These are phyloP conservation scores for Lagenaria siceraria DNA, from an alignment of 306 rosid genomes.

Conservation along the genomic window DNA sequence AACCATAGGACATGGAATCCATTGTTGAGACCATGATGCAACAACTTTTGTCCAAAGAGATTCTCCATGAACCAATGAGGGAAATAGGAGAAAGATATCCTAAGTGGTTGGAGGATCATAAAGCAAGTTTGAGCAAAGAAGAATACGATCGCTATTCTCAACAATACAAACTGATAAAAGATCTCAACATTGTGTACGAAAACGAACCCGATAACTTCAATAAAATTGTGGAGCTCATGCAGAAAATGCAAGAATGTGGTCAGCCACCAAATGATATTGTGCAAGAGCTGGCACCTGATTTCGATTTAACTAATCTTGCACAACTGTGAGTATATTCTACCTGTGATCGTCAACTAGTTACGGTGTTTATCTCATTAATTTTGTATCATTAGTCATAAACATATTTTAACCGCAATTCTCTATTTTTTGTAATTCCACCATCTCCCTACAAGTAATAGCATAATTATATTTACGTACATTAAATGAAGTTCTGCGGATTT, in stretches of 20 bases:
- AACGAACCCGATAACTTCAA: slow-evolving; percentile 56
- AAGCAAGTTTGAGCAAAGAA: slow-evolving; percentile 64
- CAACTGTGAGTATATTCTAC: slow-evolving; percentile 55
- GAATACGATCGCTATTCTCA: slow-evolving; percentile 51
- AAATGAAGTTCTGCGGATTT: neutral
- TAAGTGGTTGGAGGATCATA: slow-evolving; percentile 83
- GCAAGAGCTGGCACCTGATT: slow-evolving; percentile 76
- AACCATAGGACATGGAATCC: slow-evolving; percentile 68
- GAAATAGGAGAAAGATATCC: slow-evolving; percentile 97
- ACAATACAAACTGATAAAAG: slow-evolving; percentile 51
- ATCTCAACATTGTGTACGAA: slow-evolving; percentile 70
- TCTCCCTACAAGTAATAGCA: neutral
- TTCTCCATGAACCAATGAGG: slow-evolving; percentile 94
- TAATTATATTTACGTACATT: neutral
- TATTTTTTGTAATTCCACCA: neutral
- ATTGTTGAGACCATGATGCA: slow-evolving; percentile 96
- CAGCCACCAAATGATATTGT: slow-evolving; percentile 87
- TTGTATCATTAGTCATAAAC: neutral
- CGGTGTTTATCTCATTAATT: neutral
- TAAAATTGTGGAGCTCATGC: slow-evolving; percentile 88
- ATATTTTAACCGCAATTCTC: neutral
- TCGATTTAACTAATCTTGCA: slow-evolving; percentile 65
- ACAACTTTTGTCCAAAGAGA: slow-evolving; percentile 87
- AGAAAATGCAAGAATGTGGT: slow-evolving; percentile 98
- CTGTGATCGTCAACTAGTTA: neutral